These are phyloP conservation scores for Fraxinus greggii DNA, from an alignment of 305 asterid species.

Conservation along the genomic window DNA sequence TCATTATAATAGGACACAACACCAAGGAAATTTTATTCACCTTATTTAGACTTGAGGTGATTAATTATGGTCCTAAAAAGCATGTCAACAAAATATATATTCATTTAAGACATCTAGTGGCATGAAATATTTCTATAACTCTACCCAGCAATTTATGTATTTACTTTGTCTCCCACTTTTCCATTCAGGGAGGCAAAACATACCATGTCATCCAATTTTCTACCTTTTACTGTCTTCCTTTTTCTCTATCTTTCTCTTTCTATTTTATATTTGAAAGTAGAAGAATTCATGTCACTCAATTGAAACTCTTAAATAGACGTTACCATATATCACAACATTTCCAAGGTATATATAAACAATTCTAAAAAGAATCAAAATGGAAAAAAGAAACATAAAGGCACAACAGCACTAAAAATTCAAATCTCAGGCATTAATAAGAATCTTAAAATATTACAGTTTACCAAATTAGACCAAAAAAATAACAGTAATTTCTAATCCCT, in stretches of 20 bases:
- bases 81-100: background rate
- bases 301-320: background rate
- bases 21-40: background rate
- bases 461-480: background rate
- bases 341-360: background rate
- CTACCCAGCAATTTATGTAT: background rate
- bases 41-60: background rate
- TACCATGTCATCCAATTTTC: background rate
- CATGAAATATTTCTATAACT: background rate
- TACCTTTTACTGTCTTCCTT: background rate
- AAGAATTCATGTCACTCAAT: background rate
- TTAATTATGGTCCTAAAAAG: background rate
- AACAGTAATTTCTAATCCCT: background rate
- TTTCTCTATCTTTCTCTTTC: background rate
- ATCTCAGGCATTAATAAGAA: conserved; percentile 1
- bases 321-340: background rate
- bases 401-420: background rate
- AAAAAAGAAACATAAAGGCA: background rate
- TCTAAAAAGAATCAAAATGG: background rate
- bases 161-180: background rate
- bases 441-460: background rate
- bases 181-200: background rate
- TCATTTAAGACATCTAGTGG: background rate
- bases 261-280: background rate
- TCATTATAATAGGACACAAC: background rate